Evolutionary conservation across 2,329 filamentous ascomycete species (phyloP).

Genomic region (Phialophora verrucosa): DNA sequence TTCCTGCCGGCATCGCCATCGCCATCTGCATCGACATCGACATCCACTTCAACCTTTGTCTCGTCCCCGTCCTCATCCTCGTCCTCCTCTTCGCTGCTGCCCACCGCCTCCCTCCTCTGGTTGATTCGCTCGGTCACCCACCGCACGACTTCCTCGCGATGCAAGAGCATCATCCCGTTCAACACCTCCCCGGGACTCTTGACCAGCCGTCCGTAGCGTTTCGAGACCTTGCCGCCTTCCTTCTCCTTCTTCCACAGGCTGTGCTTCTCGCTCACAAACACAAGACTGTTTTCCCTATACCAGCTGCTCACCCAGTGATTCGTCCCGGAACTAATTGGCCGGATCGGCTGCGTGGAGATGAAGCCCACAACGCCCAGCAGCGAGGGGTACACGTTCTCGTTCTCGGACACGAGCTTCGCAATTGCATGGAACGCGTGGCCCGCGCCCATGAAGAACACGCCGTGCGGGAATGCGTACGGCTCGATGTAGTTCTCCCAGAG

Average conservation of each 20-base stretch:
- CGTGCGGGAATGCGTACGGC: conserved; percentile 52
- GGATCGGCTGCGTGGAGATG: conserved; percentile 73
- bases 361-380: conserved; percentile 80
- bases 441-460: conserved; percentile 84
- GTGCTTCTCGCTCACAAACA: conserved; percentile 78
- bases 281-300: conserved; percentile 81
- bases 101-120: conserved; percentile 39
- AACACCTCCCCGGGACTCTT: conserved; percentile 52
- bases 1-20: conserved; percentile 12
- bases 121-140: conserved; percentile 51
- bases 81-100: conserved; percentile 11
- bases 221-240: conserved; percentile 62
- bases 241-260: conserved; percentile 75
- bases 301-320: conserved; percentile 71
- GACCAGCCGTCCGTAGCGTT: conserved; percentile 62
- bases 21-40: no score
- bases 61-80: conserved; percentile 37
- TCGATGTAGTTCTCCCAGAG: conserved; percentile 98
- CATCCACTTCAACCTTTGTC: background rate
- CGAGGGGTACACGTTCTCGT: conserved; percentile 68
- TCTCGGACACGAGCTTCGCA: conserved; percentile 76
- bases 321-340: conserved; percentile 75
- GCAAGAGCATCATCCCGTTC: conserved; percentile 63
- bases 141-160: conserved; percentile 57
- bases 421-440: conserved; percentile 88